Base-by-base conservation (phyloP, 2,329 filamentous ascomycete genomes). In the Fusarium cyanostomum region DNA sequence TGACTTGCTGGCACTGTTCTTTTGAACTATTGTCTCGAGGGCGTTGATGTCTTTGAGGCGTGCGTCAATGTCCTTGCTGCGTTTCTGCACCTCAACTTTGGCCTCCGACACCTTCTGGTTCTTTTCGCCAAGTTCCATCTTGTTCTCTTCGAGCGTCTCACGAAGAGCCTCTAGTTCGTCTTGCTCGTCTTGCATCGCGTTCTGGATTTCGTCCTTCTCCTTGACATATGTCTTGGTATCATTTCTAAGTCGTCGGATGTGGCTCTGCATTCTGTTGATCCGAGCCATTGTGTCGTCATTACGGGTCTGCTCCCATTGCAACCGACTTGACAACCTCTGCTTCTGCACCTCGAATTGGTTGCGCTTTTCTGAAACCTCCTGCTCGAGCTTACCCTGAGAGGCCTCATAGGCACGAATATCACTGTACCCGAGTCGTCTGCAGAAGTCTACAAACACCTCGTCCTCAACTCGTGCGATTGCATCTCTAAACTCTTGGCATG, bases 321-420 rank as follows among this genome's bases (percentile, higher is more conserved):
- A 76, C 43, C 81, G 82, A 68, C 80, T 86, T 60, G 90, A 84
- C 27, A 97, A 81, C 37, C 89, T 87, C 69, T 92, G 88, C 73
- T 89, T 91, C 74, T 99, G 95, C 5, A 90, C 88, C 53, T 90
- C 91, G 70, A 97, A 98, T 66, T 94, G 89, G 50, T 91, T 88
- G 62, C 92, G 92, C 80, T 94, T 94, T 76, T 95, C 89, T 1
- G 89, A 89, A 39, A 92, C 91, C 74, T 98, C 92, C 74, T 97
- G 92, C 76, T 98, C 94, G 44, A 96, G 81, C 37, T 91, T 93
- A 44, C 95, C 94, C 77, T 98, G 95, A 67, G 96, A 94, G 24
- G 90, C 90, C 74, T 98, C 93, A 71, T 98, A 99, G 56, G 92
- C 91, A 56, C 94, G 91, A 64, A 99, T 96, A 71, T 96, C 90